A percentile compares a stretch with the other conserved stretches of the same genome.
Conservation (phyloP, 108 stramenopile genomes). For the Conticribra weissflogii region DNA sequence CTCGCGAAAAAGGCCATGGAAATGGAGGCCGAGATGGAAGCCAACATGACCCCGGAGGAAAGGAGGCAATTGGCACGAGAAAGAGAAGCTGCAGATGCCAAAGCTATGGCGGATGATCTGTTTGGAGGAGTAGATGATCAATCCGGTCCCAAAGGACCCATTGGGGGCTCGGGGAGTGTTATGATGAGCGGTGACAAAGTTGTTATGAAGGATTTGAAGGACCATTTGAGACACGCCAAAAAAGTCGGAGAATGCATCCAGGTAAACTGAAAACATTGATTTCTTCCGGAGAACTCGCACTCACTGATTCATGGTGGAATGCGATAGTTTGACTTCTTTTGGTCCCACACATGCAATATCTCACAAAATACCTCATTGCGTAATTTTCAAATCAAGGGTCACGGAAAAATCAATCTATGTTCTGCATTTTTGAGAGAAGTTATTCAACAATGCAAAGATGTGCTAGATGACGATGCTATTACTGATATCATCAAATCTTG, state of each 20-base stretch:
- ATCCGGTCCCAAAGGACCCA: constrained; percentile 3
- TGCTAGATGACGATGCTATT: constrained; percentile 85
- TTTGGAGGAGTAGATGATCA: constrained; percentile 76
- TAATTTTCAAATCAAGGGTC: constrained; percentile 45
- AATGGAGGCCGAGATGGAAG: constrained; percentile 86
- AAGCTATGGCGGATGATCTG: constrained; percentile 82
- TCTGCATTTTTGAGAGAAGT: constrained; percentile 82
- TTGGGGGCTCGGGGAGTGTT: constrained; percentile 21
- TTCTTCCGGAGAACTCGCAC: not conserved
- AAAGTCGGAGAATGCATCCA: constrained; percentile 78
- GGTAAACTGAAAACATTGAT: constrained; percentile 46
- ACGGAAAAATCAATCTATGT: constrained; percentile 84
- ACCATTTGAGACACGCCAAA: constrained; percentile 88
- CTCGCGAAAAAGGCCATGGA: constrained; percentile 85
- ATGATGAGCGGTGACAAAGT: constrained; percentile 71
- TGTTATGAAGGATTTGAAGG: constrained; percentile 85
- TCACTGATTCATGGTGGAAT: not conserved
- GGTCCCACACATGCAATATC: constrained; percentile 1
- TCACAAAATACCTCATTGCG: too few relatives aligned
- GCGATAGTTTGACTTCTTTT: not conserved
- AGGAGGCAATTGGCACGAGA: constrained; percentile 56
- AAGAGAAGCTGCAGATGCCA: constrained; percentile 78
- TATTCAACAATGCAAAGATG: constrained; percentile 80
- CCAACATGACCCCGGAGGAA: constrained; percentile 87
- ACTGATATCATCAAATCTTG: constrained; percentile 87